phyloP scores from a whole-genome alignment of 192 early-diverging fungal genomes.

The Coemansia sp. region DNA sequence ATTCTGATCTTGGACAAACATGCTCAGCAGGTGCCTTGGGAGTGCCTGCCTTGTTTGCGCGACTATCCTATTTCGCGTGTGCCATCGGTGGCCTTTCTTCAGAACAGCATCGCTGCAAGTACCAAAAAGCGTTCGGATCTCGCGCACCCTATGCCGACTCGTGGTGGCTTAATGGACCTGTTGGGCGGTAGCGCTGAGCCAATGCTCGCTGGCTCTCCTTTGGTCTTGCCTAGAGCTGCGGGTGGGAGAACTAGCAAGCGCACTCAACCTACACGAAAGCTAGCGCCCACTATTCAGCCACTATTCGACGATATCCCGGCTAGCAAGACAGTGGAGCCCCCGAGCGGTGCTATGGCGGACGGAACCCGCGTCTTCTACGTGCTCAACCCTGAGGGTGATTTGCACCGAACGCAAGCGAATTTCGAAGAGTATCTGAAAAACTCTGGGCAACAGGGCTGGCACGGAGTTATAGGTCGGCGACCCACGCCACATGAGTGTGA shows the following conservation, averaged over 20 bases:
- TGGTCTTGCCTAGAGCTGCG: background rate
- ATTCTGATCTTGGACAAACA: slow-evolving; percentile 88
- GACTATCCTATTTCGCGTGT: slow-evolving; percentile 75
- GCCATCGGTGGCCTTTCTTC: slow-evolving; percentile 74
- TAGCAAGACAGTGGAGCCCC: background rate
- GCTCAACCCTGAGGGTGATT: slow-evolving; percentile 89
- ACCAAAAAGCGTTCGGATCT: background rate
- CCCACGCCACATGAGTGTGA: slow-evolving; percentile 72
- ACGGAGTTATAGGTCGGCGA: slow-evolving; percentile 66
- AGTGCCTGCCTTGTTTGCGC: slow-evolving; percentile 77
- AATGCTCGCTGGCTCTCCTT: background rate
- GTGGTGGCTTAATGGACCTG: background rate
- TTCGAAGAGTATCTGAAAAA: slow-evolving; percentile 59
- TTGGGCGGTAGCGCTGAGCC: background rate
- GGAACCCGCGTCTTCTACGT: slow-evolving; percentile 70
- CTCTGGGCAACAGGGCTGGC: slow-evolving; percentile 59
- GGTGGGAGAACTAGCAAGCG: slow-evolving; percentile 5
- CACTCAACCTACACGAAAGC: background rate
- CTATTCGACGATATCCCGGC: background rate
- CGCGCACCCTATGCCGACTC: background rate
- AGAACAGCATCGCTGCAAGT: slow-evolving; percentile 59
- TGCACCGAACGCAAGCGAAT: slow-evolving; percentile 77
- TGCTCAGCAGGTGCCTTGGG: slow-evolving; percentile 86
- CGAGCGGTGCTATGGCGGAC: slow-evolving; percentile 45
- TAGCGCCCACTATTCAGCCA: background rate